phyloP scores from a whole-genome alignment of 1,284 basidiomycete genomes.

The Cryptococcus jaspeensis region DNA sequence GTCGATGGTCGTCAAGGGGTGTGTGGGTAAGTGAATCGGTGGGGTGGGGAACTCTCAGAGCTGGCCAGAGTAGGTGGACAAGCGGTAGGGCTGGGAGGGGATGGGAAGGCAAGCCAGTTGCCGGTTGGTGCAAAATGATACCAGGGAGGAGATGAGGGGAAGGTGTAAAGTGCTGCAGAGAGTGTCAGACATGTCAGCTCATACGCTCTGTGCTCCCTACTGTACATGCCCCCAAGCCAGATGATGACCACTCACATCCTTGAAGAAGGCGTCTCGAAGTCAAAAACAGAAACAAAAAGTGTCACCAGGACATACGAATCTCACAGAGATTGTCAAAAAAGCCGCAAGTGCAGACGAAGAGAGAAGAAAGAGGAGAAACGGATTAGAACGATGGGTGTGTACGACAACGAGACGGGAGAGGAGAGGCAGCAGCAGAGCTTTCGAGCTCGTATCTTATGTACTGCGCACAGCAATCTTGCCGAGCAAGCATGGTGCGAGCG shows the following conservation, averaged over 20 bases:
- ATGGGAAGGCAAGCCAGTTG: neutral
- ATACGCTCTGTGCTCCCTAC: too few relatives aligned
- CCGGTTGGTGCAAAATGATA: neutral
- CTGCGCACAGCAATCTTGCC: neutral
- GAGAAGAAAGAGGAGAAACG: neutral
- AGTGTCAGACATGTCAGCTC: too few relatives aligned
- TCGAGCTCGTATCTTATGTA: too few relatives aligned
- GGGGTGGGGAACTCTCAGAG: neutral
- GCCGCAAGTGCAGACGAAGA: neutral
- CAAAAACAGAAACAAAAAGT: too few relatives aligned
- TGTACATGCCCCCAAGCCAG: neutral
- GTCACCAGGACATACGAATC: slow-evolving; percentile 5
- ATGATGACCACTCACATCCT: neutral
- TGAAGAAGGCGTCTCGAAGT: neutral
- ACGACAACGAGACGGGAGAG: too few relatives aligned
- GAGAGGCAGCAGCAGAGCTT: too few relatives aligned
- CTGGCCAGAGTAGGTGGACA: neutral
- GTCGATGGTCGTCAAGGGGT: too few relatives aligned
- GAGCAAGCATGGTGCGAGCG: too few relatives aligned
- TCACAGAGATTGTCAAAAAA: neutral
- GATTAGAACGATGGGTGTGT: neutral
- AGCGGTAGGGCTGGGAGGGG: neutral
- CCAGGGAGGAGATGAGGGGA: neutral
- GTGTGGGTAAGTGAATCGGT: too few relatives aligned
- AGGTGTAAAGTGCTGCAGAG: neutral